Conservation (phyloP, 2,329 filamentous ascomycete genomes). For the Pseudogymnoascus sp. region DNA sequence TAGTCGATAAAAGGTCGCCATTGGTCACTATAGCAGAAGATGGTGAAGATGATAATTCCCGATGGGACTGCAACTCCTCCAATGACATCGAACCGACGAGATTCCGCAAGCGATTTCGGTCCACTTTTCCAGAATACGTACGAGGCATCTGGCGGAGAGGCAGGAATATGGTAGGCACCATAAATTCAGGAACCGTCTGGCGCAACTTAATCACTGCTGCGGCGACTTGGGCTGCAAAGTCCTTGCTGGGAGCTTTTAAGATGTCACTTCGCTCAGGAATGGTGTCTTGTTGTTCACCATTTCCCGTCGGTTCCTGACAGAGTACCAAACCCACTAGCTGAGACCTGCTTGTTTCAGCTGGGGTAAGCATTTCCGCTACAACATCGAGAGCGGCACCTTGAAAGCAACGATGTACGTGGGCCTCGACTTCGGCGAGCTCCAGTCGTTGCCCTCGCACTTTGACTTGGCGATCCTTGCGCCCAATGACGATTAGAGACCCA, state of each 20-base stretch:
- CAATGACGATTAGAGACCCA: constrained; percentile 50
- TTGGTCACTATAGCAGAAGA: neutral
- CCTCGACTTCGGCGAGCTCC: constrained; percentile 54
- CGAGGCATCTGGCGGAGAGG: constrained; percentile 24
- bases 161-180: constrained; percentile 30
- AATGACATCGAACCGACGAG: neutral
- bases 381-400: neutral
- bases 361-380: neutral
- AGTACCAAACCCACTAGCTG: neutral
- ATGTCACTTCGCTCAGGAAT: neutral
- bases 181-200: constrained; percentile 26
- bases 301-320: neutral
- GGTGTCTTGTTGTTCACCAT: neutral
- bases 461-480: constrained; percentile 54
- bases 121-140: constrained; percentile 25
- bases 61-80: neutral
- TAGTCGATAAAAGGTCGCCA: neutral
- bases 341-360: neutral
- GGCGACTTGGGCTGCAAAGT: neutral
- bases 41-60: neutral
- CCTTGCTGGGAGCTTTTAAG: neutral
- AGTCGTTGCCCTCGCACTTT: constrained; percentile 56
- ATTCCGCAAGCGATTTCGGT: constrained; percentile 21
- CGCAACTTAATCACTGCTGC: neutral
- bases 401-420: constrained; percentile 9